Percentiles rank a stretch among this genome's conserved stretches.
phyloP scores from a whole-genome alignment of 2,329 filamentous ascomycete genomes.

The Balansia obtecta region DNA sequence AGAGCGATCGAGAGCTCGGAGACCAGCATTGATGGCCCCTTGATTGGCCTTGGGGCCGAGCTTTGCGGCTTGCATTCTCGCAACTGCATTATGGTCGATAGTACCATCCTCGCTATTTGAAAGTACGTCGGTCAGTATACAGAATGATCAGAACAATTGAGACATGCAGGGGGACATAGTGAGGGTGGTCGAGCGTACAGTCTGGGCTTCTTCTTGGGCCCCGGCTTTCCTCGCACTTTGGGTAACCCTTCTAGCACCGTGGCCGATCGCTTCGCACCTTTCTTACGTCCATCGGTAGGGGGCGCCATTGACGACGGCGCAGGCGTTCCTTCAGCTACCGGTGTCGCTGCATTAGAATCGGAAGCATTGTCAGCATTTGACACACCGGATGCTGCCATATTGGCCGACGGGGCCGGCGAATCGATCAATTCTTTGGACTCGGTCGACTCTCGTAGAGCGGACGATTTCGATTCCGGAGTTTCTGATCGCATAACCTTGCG shows the following conservation, averaged over 20 bases:
- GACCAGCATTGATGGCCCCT: conserved; percentile 91
- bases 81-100: conserved; percentile 42
- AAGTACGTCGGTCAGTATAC: not conserved
- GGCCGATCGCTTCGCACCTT: conserved; percentile 59
- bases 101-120: conserved; percentile 46
- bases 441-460: conserved; percentile 20
- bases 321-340: conserved; percentile 42
- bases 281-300: conserved; percentile 51
- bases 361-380: conserved; percentile 43
- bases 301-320: conserved; percentile 46
- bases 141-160: too few species aligned
- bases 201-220: conserved; percentile 91
- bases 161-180: too few species aligned
- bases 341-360: conserved; percentile 48
- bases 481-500: conserved; percentile 35
- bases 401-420: conserved; percentile 32
- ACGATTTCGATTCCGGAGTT: conserved; percentile 30
- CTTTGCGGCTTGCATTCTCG: conserved; percentile 47
- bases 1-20: conserved; percentile 84
- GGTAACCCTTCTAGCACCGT: conserved; percentile 46
- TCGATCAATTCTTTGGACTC: conserved; percentile 26
- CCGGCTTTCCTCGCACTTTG: conserved; percentile 76
- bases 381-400: conserved; percentile 25
- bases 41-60: conserved; percentile 94
- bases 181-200: conserved; percentile 50